phyloP scores from a whole-genome alignment of 2,329 filamentous ascomycete species.

The Lachnum nothofagi region DNA sequence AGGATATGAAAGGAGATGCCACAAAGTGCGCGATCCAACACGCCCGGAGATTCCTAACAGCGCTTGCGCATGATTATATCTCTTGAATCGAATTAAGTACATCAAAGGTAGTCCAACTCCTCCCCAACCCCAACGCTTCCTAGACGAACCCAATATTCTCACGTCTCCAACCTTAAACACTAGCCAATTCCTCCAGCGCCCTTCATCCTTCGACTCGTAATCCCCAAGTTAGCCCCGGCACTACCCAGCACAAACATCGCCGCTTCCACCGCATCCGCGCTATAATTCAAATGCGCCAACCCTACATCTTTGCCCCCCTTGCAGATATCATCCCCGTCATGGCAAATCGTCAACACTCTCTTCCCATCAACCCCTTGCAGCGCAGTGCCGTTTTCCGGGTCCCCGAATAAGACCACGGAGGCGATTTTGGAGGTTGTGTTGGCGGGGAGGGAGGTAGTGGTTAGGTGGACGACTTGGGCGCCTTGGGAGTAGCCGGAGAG shows the following conservation, averaged over 20 bases:
- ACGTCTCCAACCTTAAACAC: background rate
- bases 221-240: constrained; percentile 20
- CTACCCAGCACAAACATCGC: constrained; percentile 25
- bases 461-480: constrained; percentile 27
- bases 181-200: background rate
- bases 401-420: constrained; percentile 25
- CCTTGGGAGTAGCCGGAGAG: constrained; percentile 29
- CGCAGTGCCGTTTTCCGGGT: constrained; percentile 27
- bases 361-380: constrained; percentile 17
- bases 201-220: constrained; percentile 23
- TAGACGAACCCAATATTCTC: background rate
- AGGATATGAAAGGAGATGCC: no score
- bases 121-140: no score
- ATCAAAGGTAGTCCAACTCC: no score
- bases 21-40: no score
- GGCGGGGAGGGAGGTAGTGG: constrained; percentile 13
- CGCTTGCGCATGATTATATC: no score
- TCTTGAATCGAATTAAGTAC: no score
- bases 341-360: constrained; percentile 24
- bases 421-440: constrained; percentile 19
- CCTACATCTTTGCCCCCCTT: constrained; percentile 16
- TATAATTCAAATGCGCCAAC: constrained; percentile 24
- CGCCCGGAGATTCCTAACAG: no score
- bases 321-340: constrained; percentile 25
- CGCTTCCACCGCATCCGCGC: constrained; percentile 19